Evolutionary conservation across 768 basidiomycete genomes (phyloP), one percentile per base, ranked within the genome.

Genomic region (Lentinula sp.): DNA sequence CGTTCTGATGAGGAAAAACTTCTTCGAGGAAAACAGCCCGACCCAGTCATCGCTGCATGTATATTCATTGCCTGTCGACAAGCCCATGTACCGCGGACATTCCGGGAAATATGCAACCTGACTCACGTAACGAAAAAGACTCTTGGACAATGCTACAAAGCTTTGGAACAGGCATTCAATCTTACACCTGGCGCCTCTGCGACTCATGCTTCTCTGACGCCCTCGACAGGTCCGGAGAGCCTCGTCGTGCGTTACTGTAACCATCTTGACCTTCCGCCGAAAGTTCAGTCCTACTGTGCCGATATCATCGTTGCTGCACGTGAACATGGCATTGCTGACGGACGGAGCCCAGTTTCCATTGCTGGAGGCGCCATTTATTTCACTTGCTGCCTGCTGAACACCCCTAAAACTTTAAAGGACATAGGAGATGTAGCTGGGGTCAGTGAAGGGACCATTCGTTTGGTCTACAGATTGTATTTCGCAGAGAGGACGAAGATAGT

Each of bases 301-400:
- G 90, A 94, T 64, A 88, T 95, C 70, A 92, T 94, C 64, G 72
- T 88, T 60, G 84, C 85, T 35, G 91, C 91, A 13, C 84, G 93
- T 57, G 82, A 90, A 64, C 82, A 90, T 65, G 92, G 93, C 46
- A 89, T 96, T 63, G 94, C 95, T 37, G 94, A 95, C 69, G 97
- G 97, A 28, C 81, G 97, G 63, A 93, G 88, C 67, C 96, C 96
- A 1, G 91, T 98, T 56, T 97, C 97, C n/a, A 95, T 99, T 66
- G 97, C 96, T n/a, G 93, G 93, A 45, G 94, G 93, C 43, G 92
- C 93, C 18, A 94, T 99, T 62, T 94, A 90, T 77, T 98, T 98
- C 75, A 91, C 92, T 35, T 91, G 91, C 69, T 81, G 88, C 65
- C 70, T 98, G 46, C 79, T 95, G 67, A 92, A 88, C 57, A 84